Evolutionary conservation across 805 yeast species (phyloP).

Genomic region (Ogataea henricii): DNA sequence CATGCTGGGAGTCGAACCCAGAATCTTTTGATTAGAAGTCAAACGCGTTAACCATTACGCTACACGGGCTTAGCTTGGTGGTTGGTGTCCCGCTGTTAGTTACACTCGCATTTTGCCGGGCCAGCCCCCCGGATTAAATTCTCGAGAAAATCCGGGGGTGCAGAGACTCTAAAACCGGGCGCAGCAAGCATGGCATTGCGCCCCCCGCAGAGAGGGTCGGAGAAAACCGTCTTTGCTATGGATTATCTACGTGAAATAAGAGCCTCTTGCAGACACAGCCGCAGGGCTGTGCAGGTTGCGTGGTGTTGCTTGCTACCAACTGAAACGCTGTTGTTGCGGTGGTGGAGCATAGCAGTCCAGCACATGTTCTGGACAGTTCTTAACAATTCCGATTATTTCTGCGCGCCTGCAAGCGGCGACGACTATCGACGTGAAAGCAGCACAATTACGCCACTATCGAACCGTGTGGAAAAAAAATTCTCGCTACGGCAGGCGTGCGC

Average conservation of each 20-base stretch:
- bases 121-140: too few relatives aligned
- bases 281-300: background rate
- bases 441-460: constrained; percentile 1
- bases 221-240: too few relatives aligned
- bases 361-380: constrained; percentile 3
- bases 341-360: background rate
- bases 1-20: constrained; percentile 62
- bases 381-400: too few relatives aligned
- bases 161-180: background rate
- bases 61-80: constrained; percentile 21
- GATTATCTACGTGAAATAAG: too few relatives aligned
- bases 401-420: background rate
- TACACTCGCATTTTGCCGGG: too few relatives aligned
- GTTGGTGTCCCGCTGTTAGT: too few relatives aligned
- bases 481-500: background rate
- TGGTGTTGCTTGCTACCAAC: background rate
- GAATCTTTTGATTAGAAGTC: constrained; percentile 67
- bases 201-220: background rate
- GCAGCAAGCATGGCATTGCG: background rate
- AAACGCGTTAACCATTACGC: constrained; percentile 68
- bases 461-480: background rate
- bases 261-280: too few relatives aligned
- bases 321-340: background rate
- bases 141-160: background rate
- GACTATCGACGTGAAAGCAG: background rate